Percentiles rank a stretch among this genome's conserved stretches.
Evolutionary conservation across 2,329 filamentous ascomycete species (phyloP).

Genomic region (Penicillium vulpinum): DNA sequence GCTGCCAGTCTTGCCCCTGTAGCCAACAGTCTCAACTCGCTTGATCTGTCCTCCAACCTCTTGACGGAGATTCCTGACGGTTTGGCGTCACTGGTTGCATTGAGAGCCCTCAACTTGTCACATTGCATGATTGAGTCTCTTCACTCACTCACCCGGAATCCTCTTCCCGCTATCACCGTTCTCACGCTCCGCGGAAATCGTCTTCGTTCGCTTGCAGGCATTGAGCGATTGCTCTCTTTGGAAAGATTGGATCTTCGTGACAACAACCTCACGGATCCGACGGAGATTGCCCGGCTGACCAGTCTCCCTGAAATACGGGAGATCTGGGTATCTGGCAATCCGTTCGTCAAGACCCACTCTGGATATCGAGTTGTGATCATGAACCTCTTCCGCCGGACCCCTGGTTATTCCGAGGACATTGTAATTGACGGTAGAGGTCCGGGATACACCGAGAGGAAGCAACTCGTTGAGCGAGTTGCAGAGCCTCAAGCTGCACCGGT

Average conservation of each 20-base stretch:
- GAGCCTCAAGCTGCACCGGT: conserved; percentile 76
- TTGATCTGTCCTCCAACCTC: conserved; percentile 89
- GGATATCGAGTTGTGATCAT: conserved; percentile 88
- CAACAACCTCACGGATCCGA: conserved; percentile 86
- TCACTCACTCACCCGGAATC: conserved; percentile 77
- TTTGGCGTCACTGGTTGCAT: conserved; percentile 76
- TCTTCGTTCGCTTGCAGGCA: conserved; percentile 79
- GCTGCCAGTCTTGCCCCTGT: conserved; percentile 75
- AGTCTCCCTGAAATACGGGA: conserved; percentile 88
- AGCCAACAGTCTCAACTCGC: conserved; percentile 82
- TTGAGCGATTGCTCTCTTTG: conserved; percentile 83
- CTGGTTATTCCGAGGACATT: conserved; percentile 87
- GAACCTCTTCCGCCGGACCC: conserved; percentile 88
- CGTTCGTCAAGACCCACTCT: conserved; percentile 82
- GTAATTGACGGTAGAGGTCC: conserved; percentile 82
- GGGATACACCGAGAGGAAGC: conserved; percentile 80
- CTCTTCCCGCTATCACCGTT: conserved; percentile 88
- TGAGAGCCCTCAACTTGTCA: conserved; percentile 90
- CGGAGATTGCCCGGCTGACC: conserved; percentile 84
- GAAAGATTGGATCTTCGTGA: conserved; percentile 90
- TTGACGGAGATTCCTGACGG: conserved; percentile 95
- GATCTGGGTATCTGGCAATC: conserved; percentile 89
- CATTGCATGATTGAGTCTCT: conserved; percentile 97
- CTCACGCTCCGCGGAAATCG: conserved; percentile 89
- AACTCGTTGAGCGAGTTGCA: conserved; percentile 76